Conservation (phyloP, 1,284 basidiomycete species). For the Ustilago xerochloae region DNA sequence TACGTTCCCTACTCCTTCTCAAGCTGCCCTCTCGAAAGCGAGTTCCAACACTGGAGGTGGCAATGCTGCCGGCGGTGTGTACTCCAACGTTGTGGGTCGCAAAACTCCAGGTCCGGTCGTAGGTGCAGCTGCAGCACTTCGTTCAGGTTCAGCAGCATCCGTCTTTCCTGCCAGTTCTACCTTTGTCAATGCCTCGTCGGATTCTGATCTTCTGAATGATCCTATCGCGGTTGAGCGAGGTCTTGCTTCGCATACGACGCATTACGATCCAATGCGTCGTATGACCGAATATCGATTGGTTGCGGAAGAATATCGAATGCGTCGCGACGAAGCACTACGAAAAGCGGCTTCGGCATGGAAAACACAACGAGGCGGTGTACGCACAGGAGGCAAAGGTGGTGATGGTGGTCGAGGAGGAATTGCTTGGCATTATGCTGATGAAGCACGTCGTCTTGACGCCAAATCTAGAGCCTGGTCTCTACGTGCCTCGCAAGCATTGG, state of each 20-base stretch:
- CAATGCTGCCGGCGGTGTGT: conserved; percentile 15
- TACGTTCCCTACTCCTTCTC: conserved; percentile 39
- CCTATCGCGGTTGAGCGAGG: conserved; percentile 27
- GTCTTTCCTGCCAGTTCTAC: conserved; percentile 53
- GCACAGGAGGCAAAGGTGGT: conserved; percentile 31
- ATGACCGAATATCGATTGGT: conserved; percentile 49
- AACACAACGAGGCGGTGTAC: conserved; percentile 32
- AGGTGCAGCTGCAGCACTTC: conserved; percentile 38
- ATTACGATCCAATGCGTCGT: conserved; percentile 40
- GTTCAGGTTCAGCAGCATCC: conserved; percentile 32
- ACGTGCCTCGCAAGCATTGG: conserved; percentile 63
- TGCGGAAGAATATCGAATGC: conserved; percentile 60
- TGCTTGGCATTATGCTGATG: conserved; percentile 66
- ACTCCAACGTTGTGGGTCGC: conserved; percentile 34
- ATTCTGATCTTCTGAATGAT: conserved; percentile 16
- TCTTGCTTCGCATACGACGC: conserved; percentile 18
- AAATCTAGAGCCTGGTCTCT: conserved; percentile 67
- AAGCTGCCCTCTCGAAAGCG: conserved; percentile 13
- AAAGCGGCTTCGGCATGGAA: conserved; percentile 58
- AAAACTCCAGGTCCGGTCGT: conserved; percentile 17
- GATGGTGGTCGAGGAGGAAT: conserved; percentile 39
- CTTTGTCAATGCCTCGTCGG: conserved; percentile 12
- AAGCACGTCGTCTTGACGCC: conserved; percentile 65
- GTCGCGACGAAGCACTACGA: conserved; percentile 64
- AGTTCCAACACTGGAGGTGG: neutral